Evolutionary conservation across 768 basidiomycete genomes (phyloP).

Genomic region (Suillus paluster): DNA sequence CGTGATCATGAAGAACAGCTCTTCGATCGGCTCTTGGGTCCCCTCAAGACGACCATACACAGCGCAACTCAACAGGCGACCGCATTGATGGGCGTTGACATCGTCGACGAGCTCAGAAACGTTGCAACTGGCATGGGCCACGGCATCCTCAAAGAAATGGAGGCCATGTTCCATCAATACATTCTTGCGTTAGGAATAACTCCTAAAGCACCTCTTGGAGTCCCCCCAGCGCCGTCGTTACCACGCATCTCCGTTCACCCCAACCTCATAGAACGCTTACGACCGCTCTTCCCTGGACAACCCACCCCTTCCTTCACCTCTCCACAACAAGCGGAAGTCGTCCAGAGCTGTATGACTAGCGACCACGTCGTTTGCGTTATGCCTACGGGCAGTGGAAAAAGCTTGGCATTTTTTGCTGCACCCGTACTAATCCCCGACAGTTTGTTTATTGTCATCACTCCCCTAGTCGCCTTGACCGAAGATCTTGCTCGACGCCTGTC

Average conservation of each 20-base stretch:
- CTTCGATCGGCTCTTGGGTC: neutral
- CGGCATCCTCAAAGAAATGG: too few species aligned
- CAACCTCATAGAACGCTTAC: neutral
- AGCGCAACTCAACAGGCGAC: neutral
- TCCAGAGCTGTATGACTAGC: conserved; percentile 11
- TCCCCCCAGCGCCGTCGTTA: neutral
- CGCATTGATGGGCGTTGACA: neutral
- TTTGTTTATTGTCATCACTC: conserved; percentile 12
- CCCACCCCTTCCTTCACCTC: conserved; percentile 3
- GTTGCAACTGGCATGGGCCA: neutral
- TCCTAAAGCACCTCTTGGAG: neutral
- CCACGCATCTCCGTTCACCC: neutral
- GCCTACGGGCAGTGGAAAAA: conserved; percentile 20
- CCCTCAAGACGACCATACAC: neutral
- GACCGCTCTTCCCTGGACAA: neutral
- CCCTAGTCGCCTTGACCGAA: conserved; percentile 14
- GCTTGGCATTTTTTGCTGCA: conserved; percentile 16
- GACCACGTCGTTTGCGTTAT: conserved; percentile 12
- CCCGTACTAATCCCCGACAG: neutral
- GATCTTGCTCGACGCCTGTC: conserved; percentile 10
- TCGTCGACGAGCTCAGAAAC: neutral
- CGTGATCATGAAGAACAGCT: neutral
- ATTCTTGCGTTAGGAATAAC: too few species aligned
- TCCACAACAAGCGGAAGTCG: conserved; percentile 10
- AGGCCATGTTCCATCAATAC: neutral